Percentiles rank a stretch among this genome's conserved stretches.
Conservation (phyloP, 495 filamentous ascomycete genomes). For the Tuber umbilicatum region DNA sequence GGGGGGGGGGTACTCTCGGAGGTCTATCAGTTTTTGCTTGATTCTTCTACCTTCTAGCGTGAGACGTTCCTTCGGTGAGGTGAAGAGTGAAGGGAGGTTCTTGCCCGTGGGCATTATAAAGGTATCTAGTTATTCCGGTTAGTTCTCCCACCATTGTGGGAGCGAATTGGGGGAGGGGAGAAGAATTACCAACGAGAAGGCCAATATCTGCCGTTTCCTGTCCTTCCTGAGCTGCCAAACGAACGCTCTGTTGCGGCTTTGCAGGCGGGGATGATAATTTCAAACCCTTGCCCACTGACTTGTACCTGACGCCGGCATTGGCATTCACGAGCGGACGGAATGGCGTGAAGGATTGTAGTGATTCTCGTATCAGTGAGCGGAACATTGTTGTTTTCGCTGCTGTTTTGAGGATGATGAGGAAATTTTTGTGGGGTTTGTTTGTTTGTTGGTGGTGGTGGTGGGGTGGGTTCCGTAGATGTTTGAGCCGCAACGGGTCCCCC, state of each 20-base stretch:
- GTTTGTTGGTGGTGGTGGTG: neutral
- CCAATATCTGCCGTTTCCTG: constrained; percentile 51
- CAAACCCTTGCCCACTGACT: neutral
- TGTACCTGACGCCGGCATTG: neutral
- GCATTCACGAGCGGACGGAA: neutral
- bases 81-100: constrained; percentile 54
- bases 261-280: constrained; percentile 10
- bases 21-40: constrained; percentile 44
- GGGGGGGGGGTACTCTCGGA: constrained; percentile 44
- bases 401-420: neutral
- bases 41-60: constrained; percentile 49
- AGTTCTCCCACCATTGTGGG: neutral
- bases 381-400: neutral
- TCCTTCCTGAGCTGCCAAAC: constrained; percentile 40
- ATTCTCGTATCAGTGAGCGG: neutral
- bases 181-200: constrained; percentile 46
- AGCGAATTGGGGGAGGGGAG: neutral
- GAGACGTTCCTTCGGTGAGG: constrained; percentile 45
- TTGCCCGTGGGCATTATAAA: constrained; percentile 55
- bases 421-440: neutral
- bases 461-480: neutral
- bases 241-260: constrained; percentile 47
- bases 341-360: neutral
- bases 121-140: constrained; percentile 45
- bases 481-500: neutral